phyloP scores from a whole-genome alignment of 1,284 basidiomycete species.

The Moesziomyces aphidis region DNA sequence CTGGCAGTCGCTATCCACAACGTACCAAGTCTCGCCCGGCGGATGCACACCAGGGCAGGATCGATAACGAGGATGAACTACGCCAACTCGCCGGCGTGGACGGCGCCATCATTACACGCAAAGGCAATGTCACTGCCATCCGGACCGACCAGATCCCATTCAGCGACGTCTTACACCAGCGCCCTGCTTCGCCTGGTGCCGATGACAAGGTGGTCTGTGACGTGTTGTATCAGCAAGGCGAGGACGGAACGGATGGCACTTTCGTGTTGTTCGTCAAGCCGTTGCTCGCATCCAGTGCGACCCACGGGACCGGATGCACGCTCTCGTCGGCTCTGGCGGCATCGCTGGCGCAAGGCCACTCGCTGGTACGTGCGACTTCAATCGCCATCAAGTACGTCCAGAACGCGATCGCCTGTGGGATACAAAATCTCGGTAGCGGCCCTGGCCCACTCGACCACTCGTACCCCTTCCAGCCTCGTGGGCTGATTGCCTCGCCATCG shows the following conservation, averaged over 20 bases:
- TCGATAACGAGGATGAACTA: constrained; percentile 8
- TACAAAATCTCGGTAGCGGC: constrained; percentile 77
- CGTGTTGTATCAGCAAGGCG: constrained; percentile 73
- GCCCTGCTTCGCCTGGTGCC: background rate
- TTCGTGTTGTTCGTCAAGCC: constrained; percentile 59
- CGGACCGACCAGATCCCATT: constrained; percentile 42
- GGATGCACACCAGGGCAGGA: background rate
- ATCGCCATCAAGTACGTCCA: constrained; percentile 80
- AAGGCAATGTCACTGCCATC: constrained; percentile 29
- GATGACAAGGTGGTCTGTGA: constrained; percentile 75
- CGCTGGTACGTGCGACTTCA: constrained; percentile 75
- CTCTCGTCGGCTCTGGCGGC: constrained; percentile 84
- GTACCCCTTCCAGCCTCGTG: constrained; percentile 72
- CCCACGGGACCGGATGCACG: constrained; percentile 95
- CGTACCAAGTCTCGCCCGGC: constrained; percentile 1
- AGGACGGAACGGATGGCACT: constrained; percentile 62
- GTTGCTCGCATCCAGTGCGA: constrained; percentile 40
- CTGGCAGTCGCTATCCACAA: constrained; percentile 18
- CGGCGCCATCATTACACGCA: constrained; percentile 24
- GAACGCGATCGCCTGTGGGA: constrained; percentile 79
- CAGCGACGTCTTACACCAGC: constrained; percentile 25
- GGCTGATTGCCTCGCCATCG: constrained; percentile 22
- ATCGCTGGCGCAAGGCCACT: constrained; percentile 73
- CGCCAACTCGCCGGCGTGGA: constrained; percentile 29
- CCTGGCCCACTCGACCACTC: constrained; percentile 89